Evolutionary conservation across 2,329 filamentous ascomycete species (phyloP).

Genomic region (Domatiomyces globalis): DNA sequence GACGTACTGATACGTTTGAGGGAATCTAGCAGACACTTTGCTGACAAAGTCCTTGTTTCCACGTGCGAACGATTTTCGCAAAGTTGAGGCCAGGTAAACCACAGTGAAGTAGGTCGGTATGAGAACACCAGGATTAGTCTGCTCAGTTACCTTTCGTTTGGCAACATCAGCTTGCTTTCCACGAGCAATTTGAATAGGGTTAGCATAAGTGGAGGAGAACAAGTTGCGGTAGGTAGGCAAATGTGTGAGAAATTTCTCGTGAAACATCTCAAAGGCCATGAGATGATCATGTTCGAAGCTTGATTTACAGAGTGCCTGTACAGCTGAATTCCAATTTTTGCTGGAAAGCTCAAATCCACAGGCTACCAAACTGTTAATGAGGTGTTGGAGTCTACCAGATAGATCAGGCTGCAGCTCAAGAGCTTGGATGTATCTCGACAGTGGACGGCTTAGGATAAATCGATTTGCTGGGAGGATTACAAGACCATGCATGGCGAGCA

Average conservation of each 20-base stretch:
- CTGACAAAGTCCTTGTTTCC: not conserved
- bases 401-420: slow-evolving; percentile 30
- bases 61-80: slow-evolving; percentile 20
- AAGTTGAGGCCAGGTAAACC: slow-evolving; percentile 29
- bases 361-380: slow-evolving; percentile 38
- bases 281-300: slow-evolving; percentile 40
- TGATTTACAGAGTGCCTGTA: slow-evolving; percentile 51
- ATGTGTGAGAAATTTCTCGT: slow-evolving; percentile 60
- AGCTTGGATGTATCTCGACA: slow-evolving; percentile 40
- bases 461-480: slow-evolving; percentile 28
- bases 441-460: slow-evolving; percentile 35
- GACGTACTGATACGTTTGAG: not conserved
- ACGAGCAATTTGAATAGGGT: slow-evolving; percentile 2
- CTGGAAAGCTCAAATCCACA: slow-evolving; percentile 62
- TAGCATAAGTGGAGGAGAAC: slow-evolving; percentile 9
- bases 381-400: slow-evolving; percentile 36
- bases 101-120: slow-evolving; percentile 32
- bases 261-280: slow-evolving; percentile 57
- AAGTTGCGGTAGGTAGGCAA: slow-evolving; percentile 58
- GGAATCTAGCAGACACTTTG: not conserved
- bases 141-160: slow-evolving; percentile 17
- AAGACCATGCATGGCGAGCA: not conserved
- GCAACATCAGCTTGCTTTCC: slow-evolving; percentile 19
- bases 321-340: slow-evolving; percentile 66
- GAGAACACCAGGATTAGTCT: slow-evolving; percentile 25